Percentiles rank a stretch among this genome's conserved stretches.
Evolutionary conservation across 2,329 filamentous ascomycete species (phyloP).

Genomic region (Shiraia bambusicola): DNA sequence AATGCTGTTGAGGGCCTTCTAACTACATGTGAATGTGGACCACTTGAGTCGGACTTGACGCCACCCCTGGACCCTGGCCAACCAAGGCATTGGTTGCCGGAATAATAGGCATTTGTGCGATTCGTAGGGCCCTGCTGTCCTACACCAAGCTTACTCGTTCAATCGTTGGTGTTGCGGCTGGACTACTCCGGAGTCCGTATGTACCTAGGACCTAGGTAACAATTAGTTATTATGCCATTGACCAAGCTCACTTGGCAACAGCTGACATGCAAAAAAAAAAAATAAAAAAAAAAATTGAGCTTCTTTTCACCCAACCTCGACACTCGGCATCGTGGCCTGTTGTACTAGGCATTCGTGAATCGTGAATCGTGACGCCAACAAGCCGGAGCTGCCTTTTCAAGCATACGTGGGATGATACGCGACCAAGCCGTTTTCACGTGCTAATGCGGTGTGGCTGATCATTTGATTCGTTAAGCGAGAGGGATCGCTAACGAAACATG

Average conservation of each 20-base stretch:
- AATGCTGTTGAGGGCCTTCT: slow-evolving; percentile 12
- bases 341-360: too few relatives aligned
- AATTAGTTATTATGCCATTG: too few relatives aligned
- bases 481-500: slow-evolving; percentile 8
- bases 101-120: slow-evolving; percentile 3
- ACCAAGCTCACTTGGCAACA: not conserved
- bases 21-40: slow-evolving; percentile 23
- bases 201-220: too few relatives aligned
- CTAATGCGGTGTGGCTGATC: slow-evolving; percentile 14
- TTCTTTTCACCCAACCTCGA: slow-evolving; percentile 10
- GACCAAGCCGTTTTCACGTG: slow-evolving; percentile 15
- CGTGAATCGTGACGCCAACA: too few relatives aligned
- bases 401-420: slow-evolving; percentile 6
- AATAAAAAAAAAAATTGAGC: too few relatives aligned
- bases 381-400: slow-evolving; percentile 6
- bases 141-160: slow-evolving; percentile 12
- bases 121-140: slow-evolving; percentile 7
- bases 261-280: slow-evolving; percentile 1
- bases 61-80: not conserved
- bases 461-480: slow-evolving; percentile 13
- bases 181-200: too few relatives aligned
- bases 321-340: slow-evolving; percentile 10
- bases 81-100: not conserved
- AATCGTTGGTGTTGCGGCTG: slow-evolving; percentile 13
- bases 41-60: too few relatives aligned